Base-by-base conservation (phyloP, 2,329 filamentous ascomycete genomes). In the Pyricularia sp. region DNA sequence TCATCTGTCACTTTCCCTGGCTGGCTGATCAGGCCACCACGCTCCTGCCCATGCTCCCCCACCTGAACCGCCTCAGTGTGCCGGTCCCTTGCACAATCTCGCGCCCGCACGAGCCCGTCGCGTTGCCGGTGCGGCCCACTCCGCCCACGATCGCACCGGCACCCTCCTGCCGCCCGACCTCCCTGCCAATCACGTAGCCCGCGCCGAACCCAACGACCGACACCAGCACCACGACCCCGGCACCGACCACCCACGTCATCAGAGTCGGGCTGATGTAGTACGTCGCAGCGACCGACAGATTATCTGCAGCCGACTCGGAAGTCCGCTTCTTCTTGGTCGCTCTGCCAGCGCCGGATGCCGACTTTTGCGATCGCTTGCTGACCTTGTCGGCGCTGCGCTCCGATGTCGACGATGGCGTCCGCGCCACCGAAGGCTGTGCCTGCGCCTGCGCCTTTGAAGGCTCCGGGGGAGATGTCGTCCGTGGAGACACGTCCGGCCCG, bases 121-220 rank as follows among this genome's bases (percentile, higher is more conserved):
- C 73, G 30, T 79, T 78, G 24, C 78, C 76, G 7, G 72, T 70
- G 24, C 72, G 74, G n/a, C 78, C 75, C 68, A 81, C 81, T 65
- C 79, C 74, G 40, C 75, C 75, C 60, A 75, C 72, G 44, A 67
- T 30, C 62, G 66, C 40, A 31, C 55, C 75, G n/a, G 82, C 72
- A 13, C 77, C 77, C 70, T 89, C 85, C 68, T 87, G 83, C 40
- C 83, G 79, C 3, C 86, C 86, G 28, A 87, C 85, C 69, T 89
- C 86, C 30, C 85, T 78, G 5, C 87, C 86, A 66, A 88, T 85
- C 28, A 88, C 85, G 70, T 88, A 88, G 12, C 87, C 86, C 9
- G 86, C 86, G 2, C 86, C 85, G 68, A 89, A 89, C 2, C 86
- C 86, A 40, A 89, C 85, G 1, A 88, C 86, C 8, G 84, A 86